phyloP scores from a whole-genome alignment of 768 basidiomycete genomes.

The Inosperma sp. region DNA sequence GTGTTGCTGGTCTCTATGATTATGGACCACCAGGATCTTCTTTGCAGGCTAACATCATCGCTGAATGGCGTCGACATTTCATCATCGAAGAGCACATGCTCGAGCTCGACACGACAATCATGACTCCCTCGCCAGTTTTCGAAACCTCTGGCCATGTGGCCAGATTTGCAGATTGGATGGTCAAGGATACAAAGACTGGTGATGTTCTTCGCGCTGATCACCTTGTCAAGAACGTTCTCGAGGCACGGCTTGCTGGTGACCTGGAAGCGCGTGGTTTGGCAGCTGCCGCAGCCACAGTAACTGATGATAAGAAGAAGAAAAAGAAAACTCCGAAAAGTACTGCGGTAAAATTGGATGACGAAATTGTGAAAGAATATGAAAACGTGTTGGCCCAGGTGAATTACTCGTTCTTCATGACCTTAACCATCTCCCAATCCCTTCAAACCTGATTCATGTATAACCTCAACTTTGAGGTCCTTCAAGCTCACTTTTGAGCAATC shows the following conservation, averaged over 20 bases:
- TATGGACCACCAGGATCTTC: conserved; percentile 96
- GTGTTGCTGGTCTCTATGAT: conserved; percentile 96
- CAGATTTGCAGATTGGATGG: conserved; percentile 99
- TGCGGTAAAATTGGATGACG: conserved; percentile 71
- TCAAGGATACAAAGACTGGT: conserved; percentile 91
- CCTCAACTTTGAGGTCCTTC: no score
- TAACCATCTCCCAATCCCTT: no score
- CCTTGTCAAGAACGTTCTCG: conserved; percentile 87
- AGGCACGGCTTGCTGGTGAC: conserved; percentile 86
- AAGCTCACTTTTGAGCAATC: no score
- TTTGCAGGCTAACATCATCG: conserved; percentile 93
- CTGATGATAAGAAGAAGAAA: conserved; percentile 75
- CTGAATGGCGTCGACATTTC: conserved; percentile 96
- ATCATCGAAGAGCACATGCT: conserved; percentile 99
- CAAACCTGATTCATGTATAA: no score
- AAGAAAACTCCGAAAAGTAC: conserved; percentile 66
- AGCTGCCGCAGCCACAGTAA: conserved; percentile 51
- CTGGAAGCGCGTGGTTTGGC: conserved; percentile 78
- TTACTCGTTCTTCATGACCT: conserved; percentile 11
- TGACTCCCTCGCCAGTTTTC: conserved; percentile 92
- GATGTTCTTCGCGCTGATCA: conserved; percentile 97
- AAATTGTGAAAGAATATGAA: conserved; percentile 73
- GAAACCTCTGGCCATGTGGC: conserved; percentile 98
- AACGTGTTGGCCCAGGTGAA: conserved; percentile 81
- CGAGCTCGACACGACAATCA: conserved; percentile 96